A percentile compares a stretch with the other conserved stretches of the same genome.
Conservation (phyloP, 1,139 yeast genomes). For the Magnusiomyces suaveolens region DNA sequence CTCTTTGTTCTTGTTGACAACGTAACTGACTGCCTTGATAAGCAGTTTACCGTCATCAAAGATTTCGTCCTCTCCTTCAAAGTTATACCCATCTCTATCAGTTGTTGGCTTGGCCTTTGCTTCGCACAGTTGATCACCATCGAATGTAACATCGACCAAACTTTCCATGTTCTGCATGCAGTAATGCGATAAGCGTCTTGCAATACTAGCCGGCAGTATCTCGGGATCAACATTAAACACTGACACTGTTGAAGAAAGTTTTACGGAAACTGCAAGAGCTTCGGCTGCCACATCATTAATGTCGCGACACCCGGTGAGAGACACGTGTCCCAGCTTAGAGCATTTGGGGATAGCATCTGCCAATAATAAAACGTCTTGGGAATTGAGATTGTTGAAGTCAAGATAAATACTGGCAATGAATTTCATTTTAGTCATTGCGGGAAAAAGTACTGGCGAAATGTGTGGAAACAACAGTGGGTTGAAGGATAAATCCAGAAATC, state of each 20-base stretch:
- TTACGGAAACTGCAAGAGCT: conserved; percentile 61
- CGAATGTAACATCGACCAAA: conserved; percentile 15
- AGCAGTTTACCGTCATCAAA: conserved; percentile 25
- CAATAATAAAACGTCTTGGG: conserved; percentile 55
- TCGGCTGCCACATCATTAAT: conserved; percentile 54
- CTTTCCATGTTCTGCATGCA: conserved; percentile 74
- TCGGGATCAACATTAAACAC: conserved; percentile 68
- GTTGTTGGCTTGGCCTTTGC: too few species aligned
- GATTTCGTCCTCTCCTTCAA: conserved; percentile 27
- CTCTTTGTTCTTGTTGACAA: conserved; percentile 19
- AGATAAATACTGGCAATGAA: conserved; percentile 65
- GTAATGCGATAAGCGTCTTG: conserved; percentile 70
- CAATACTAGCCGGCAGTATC: conserved; percentile 55
- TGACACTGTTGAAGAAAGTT: conserved; percentile 52
- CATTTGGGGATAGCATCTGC: conserved; percentile 65
- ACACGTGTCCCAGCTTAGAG: conserved; percentile 61
- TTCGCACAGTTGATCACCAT: conserved; percentile 16
- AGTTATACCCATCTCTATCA: conserved; percentile 35
- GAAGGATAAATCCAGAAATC: conserved; percentile 69
- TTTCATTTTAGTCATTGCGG: conserved; percentile 55
- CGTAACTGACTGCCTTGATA: conserved; percentile 26
- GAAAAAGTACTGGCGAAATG: conserved; percentile 50
- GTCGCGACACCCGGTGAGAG: conserved; percentile 55
- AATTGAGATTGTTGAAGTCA: conserved; percentile 58
- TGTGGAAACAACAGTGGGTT: conserved; percentile 67